A percentile compares a stretch with the other conserved stretches of the same genome.
phyloP scores from a whole-genome alignment of 805 yeast species.

The Candida hungchunana region DNA sequence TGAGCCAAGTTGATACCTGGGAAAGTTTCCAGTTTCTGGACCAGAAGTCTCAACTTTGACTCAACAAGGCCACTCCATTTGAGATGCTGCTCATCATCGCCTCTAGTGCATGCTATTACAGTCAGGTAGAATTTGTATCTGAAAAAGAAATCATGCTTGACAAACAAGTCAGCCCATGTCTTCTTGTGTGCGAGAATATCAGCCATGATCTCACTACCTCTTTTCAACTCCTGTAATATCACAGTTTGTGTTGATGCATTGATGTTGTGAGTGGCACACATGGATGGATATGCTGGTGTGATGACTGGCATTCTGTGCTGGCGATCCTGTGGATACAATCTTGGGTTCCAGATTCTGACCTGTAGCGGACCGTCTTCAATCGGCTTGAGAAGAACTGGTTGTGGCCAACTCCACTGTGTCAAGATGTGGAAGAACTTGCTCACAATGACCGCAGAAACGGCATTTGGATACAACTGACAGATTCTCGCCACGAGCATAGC shows the following conservation, averaged over 20 bases:
- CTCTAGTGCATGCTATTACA: constrained; percentile 71
- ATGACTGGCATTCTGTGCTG: constrained; percentile 95
- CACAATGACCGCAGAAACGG: constrained; percentile 89
- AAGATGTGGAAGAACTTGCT: constrained; percentile 83
- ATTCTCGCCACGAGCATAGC: constrained; percentile 98
- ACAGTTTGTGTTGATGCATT: constrained; percentile 83
- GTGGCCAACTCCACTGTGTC: constrained; percentile 96
- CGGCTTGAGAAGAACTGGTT: constrained; percentile 86
- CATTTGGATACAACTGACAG: constrained; percentile 94
- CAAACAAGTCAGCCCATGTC: constrained; percentile 72
- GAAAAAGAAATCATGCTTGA: constrained; percentile 76
- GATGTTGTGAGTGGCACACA: constrained; percentile 98
- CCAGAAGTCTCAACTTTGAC: constrained; percentile 75
- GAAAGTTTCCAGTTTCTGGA: constrained; percentile 74
- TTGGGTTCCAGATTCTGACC: constrained; percentile 96
- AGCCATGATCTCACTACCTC: constrained; percentile 70
- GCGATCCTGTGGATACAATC: constrained; percentile 82
- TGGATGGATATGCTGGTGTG: constrained; percentile 96
- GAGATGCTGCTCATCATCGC: constrained; percentile 73
- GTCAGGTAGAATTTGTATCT: constrained; percentile 84
- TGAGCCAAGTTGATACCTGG: constrained; percentile 81
- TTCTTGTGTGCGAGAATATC: constrained; percentile 61
- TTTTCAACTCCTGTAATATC: constrained; percentile 69
- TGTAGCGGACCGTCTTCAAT: constrained; percentile 97
- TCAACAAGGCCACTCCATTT: constrained; percentile 95